A percentile compares a stretch with the other conserved stretches of the same genome.
Evolutionary conservation across 1,284 basidiomycete genomes (phyloP).

Genomic region (Cryptococcus sp.): DNA sequence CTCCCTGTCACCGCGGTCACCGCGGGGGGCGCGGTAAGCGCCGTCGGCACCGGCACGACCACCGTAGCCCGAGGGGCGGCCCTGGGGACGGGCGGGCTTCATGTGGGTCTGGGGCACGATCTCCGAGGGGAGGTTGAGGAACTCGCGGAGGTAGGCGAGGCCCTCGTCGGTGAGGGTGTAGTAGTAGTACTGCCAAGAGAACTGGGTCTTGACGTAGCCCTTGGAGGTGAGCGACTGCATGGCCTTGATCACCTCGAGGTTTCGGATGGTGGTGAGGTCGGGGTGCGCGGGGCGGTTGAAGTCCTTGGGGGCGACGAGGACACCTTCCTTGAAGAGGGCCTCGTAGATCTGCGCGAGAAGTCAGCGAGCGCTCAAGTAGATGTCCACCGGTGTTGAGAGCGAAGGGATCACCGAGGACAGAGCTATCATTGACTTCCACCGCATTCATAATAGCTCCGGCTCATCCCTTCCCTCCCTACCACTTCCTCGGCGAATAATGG

Average conservation of each 20-base stretch:
- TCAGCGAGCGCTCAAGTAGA: background rate
- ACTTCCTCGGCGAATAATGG: background rate
- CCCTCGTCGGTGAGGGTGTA: conserved; percentile 93
- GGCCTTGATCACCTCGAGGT: conserved; percentile 99
- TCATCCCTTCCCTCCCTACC: background rate
- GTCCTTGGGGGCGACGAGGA: conserved; percentile 99
- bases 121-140: conserved; percentile 87
- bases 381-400: background rate
- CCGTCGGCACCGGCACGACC: conserved; percentile 51
- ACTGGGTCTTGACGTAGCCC: conserved; percentile 96
- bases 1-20: conserved; percentile 77
- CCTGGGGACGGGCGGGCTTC: conserved; percentile 75
- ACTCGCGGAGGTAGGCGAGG: conserved; percentile 91
- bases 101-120: conserved; percentile 96
- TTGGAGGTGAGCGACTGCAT: conserved; percentile 96
- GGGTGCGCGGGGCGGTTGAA: conserved; percentile 97
- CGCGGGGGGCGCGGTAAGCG: conserved; percentile 75
- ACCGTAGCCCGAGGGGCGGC: conserved; percentile 64
- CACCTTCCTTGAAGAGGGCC: conserved; percentile 99
- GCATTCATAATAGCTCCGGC: background rate
- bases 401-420: too few species aligned
- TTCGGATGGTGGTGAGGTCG: conserved; percentile 87
- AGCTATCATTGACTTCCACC: background rate
- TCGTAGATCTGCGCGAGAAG: conserved; percentile 70
- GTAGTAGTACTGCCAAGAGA: conserved; percentile 95